Conservation (phyloP, 495 filamentous ascomycete genomes). For the Aspergillus hancockii region DNA sequence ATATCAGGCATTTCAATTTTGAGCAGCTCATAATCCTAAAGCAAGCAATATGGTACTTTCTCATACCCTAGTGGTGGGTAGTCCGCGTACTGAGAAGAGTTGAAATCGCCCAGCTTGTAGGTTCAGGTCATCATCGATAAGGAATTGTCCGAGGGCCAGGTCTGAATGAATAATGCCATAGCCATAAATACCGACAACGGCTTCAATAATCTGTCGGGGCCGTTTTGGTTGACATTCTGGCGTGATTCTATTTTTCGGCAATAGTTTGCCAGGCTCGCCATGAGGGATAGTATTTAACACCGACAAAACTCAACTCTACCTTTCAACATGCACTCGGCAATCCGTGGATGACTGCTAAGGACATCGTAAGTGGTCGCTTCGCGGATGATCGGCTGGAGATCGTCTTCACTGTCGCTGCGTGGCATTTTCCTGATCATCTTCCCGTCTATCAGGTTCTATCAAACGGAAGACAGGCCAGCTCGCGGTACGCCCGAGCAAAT, state of each 20-base stretch:
- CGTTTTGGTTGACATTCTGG: slow-evolving; percentile 16
- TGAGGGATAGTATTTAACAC: slow-evolving; percentile 17
- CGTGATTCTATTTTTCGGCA: slow-evolving; percentile 11
- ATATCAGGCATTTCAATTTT: slow-evolving; percentile 15
- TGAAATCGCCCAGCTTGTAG: slow-evolving; percentile 23
- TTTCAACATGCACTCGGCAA: slow-evolving; percentile 18
- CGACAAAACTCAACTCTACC: slow-evolving; percentile 10
- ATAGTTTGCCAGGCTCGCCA: slow-evolving; percentile 17
- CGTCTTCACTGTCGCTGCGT: slow-evolving; percentile 16
- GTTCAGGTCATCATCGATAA: slow-evolving; percentile 18
- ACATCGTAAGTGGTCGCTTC: slow-evolving; percentile 18
- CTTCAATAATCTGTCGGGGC: slow-evolving; percentile 22
- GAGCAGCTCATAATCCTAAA: slow-evolving; percentile 13
- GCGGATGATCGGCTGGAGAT: slow-evolving; percentile 17
- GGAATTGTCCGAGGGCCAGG: slow-evolving; percentile 17
- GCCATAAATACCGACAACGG: slow-evolving; percentile 17
- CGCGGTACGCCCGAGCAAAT: too few species aligned
- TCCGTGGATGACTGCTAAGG: slow-evolving; percentile 20
- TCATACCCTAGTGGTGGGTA: slow-evolving; percentile 20
- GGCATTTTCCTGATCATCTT: slow-evolving; percentile 17
- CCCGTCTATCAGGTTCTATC: slow-evolving; percentile 11
- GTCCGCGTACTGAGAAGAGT: slow-evolving; percentile 20
- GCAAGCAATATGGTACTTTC: slow-evolving; percentile 23
- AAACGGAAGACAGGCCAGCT: too few species aligned
- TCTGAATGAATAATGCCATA: slow-evolving; percentile 20